phyloP scores from a whole-genome alignment of 1,284 basidiomycete genomes.

The Ustilago lituana region DNA sequence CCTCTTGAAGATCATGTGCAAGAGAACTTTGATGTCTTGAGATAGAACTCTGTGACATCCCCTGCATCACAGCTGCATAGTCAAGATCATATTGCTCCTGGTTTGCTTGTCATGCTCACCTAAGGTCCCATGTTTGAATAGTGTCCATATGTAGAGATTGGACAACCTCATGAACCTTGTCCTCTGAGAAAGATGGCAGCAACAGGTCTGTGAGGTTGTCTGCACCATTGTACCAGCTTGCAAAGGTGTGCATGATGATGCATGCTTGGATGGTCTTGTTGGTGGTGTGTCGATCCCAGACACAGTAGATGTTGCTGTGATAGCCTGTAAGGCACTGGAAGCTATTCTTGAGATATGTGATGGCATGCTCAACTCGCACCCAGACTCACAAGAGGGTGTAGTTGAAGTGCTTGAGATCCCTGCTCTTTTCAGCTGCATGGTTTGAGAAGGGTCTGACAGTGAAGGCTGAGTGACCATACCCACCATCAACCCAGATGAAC shows the following conservation, averaged over 20 bases:
- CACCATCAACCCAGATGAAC: slow-evolving; percentile 14
- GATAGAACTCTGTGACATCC: too few species aligned
- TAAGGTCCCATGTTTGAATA: too few species aligned
- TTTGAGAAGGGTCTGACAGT: slow-evolving; percentile 8
- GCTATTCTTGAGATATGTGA: slow-evolving; percentile 8
- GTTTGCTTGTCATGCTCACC: too few species aligned
- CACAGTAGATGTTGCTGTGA: slow-evolving; percentile 1
- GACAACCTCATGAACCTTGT: too few species aligned
- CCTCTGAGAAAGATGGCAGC: neutral
- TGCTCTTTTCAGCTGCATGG: slow-evolving; percentile 1
- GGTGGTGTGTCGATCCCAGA: neutral
- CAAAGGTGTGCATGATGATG: slow-evolving; percentile 1
- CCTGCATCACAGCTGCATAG: too few species aligned
- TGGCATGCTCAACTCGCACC: slow-evolving; percentile 1
- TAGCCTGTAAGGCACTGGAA: slow-evolving; percentile 9
- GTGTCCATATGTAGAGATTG: too few species aligned
- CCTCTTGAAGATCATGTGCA: too few species aligned
- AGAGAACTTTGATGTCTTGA: too few species aligned
- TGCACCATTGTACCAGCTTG: neutral
- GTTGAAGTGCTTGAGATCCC: slow-evolving; percentile 8
- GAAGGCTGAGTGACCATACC: slow-evolving; percentile 2
- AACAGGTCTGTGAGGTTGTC: neutral
- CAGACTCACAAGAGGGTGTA: neutral
- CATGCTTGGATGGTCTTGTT: neutral
- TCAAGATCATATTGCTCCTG: too few species aligned